A percentile compares a stretch with the other conserved stretches of the same genome.
phyloP scores from a whole-genome alignment of 768 basidiomycete species.

The Neoboletus subvelutipes region DNA sequence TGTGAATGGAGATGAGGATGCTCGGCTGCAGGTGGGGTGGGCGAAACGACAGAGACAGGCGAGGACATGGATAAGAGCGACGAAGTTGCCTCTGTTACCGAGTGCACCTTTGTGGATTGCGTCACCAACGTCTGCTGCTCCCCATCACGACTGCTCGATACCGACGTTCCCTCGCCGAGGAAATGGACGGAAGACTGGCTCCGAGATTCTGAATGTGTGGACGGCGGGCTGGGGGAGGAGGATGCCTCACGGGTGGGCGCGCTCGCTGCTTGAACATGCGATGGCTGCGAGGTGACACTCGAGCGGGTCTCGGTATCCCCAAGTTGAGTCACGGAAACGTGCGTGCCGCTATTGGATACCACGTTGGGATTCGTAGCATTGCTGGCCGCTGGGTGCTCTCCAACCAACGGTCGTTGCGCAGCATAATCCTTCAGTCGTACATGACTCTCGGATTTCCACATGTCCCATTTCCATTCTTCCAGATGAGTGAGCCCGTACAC shows the following conservation, averaged over 20 bases:
- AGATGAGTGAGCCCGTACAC: constrained; percentile 96
- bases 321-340: constrained; percentile 5
- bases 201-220: neutral
- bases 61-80: constrained; percentile 12
- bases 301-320: neutral
- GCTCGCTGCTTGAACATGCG: neutral
- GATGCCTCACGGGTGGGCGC: neutral
- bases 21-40: neutral
- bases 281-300: neutral
- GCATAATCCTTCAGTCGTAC: constrained; percentile 40
- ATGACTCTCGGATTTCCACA: constrained; percentile 71
- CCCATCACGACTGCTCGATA: neutral
- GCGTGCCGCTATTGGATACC: constrained; percentile 1
- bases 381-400: constrained; percentile 20
- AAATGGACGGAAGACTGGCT: neutral
- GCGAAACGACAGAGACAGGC: constrained; percentile 1
- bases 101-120: constrained; percentile 3
- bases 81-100: constrained; percentile 26
- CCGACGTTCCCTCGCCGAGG: neutral
- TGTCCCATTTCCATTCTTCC: constrained; percentile 93
- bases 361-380: neutral
- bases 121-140: neutral
- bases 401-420: constrained; percentile 13
- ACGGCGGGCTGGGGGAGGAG: neutral
- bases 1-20: neutral